Percentiles rank a stretch among this genome's conserved stretches.
Conservation (phyloP, 2,329 filamentous ascomycete species). For the Lecanicillium sp. region DNA sequence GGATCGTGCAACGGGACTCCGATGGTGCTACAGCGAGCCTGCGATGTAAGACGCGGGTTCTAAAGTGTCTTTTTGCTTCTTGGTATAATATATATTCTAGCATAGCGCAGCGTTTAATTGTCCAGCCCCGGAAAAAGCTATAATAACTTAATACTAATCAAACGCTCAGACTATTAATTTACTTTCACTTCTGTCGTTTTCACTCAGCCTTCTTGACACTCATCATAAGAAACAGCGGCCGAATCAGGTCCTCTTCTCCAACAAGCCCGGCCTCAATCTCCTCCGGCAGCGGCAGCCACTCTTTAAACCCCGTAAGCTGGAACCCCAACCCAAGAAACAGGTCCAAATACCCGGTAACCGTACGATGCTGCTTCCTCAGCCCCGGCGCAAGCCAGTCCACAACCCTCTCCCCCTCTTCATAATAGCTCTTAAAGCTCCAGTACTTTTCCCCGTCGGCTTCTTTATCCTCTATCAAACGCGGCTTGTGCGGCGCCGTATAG, state of each 20-base stretch:
- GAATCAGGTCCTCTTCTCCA: constrained; percentile 21
- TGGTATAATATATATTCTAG: no score
- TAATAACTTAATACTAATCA: no score
- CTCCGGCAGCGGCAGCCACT: constrained; percentile 25
- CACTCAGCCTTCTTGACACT: constrained; percentile 8
- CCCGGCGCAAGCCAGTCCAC: constrained; percentile 33
- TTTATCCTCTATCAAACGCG: constrained; percentile 19
- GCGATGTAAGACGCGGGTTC: not conserved
- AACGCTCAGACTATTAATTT: no score
- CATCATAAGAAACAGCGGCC: constrained; percentile 27
- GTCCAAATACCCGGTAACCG: constrained; percentile 30
- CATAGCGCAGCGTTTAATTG: no score
- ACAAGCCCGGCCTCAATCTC: constrained; percentile 21
- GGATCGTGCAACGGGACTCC: constrained; percentile 6
- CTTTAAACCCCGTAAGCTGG: constrained; percentile 27
- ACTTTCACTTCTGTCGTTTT: no score
- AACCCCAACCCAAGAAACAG: constrained; percentile 27
- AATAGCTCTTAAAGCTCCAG: constrained; percentile 34
- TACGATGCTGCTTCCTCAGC: constrained; percentile 38
- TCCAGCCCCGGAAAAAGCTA: no score
- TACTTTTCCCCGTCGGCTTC: constrained; percentile 19
- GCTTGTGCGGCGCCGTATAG: constrained; percentile 30
- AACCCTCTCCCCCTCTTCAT: constrained; percentile 29
- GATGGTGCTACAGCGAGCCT: constrained; percentile 18
- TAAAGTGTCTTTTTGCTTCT: no score